A percentile compares a stretch with the other conserved stretches of the same genome.
Conservation (phyloP, 345 rosid species). For the Pistacia atlantica region DNA sequence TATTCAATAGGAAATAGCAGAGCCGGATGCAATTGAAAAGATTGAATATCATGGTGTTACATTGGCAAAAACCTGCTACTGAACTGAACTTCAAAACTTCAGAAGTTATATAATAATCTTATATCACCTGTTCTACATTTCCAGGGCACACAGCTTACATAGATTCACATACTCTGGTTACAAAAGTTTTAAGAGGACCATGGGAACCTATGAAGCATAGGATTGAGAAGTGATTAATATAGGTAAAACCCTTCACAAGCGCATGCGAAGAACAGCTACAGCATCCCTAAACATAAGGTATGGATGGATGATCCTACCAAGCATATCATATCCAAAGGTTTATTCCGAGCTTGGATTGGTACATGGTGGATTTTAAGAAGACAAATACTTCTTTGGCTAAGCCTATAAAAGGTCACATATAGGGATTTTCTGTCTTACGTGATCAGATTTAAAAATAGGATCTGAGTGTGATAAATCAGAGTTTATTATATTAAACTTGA, state of each 20-base stretch:
- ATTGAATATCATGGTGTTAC: not conserved
- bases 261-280: not conserved
- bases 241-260: not conserved
- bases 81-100: not conserved
- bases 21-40: too few species aligned
- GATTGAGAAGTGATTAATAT: not conserved
- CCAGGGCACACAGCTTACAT: not conserved
- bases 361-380: too few species aligned
- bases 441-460: too few species aligned
- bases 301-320: not conserved
- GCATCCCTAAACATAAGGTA: not conserved
- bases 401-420: too few species aligned
- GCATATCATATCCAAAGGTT: too few species aligned
- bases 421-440: too few species aligned
- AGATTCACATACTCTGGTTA: not conserved
- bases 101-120: not conserved
- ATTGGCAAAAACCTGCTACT: not conserved
- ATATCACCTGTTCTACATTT: not conserved
- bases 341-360: too few species aligned
- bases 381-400: too few species aligned
- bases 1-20: not conserved
- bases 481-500: too few species aligned
- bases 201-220: not conserved
- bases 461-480: too few species aligned
- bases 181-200: not conserved